These are phyloP conservation scores for Ogataea ramenticola DNA, from an alignment of 805 yeast genomes.

Conservation along the genomic window DNA sequence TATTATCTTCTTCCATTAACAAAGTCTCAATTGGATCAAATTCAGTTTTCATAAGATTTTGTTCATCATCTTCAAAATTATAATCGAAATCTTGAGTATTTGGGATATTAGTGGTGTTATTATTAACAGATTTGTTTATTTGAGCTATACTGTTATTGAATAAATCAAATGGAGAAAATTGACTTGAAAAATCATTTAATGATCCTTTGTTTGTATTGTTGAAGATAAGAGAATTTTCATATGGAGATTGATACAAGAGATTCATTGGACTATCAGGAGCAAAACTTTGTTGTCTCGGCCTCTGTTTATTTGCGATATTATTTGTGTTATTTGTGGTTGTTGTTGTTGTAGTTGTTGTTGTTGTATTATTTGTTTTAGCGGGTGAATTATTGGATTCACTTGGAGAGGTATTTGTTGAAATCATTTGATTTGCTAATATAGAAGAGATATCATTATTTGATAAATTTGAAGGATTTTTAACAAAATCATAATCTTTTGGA, in stretches of 20 bases:
- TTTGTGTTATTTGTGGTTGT: slow-evolving; percentile 6
- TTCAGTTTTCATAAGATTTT: slow-evolving; percentile 2
- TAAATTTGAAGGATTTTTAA: background rate
- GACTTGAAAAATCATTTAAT: background rate
- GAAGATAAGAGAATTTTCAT: slow-evolving; percentile 51
- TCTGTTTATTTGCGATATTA: background rate
- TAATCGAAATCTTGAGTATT: background rate
- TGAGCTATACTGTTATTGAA: background rate
- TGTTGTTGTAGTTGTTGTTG: background rate
- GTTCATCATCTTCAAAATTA: background rate
- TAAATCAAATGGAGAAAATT: background rate
- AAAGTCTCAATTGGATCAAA: background rate
- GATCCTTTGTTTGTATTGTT: slow-evolving; percentile 3
- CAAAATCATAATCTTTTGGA: slow-evolving; percentile 32
- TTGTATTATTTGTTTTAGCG: background rate
- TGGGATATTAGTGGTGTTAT: background rate
- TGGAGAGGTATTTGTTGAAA: background rate
- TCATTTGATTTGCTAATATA: background rate
- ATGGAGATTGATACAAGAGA: slow-evolving; percentile 20
- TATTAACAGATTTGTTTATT: background rate
- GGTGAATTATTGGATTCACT: too few relatives aligned
- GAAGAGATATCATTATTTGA: background rate
- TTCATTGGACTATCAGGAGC: background rate
- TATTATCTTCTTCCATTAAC: background rate
- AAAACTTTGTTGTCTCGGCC: background rate